Evolutionary conservation across 208 protist species (phyloP).

Genomic region (Crithidia brevicula): DNA sequence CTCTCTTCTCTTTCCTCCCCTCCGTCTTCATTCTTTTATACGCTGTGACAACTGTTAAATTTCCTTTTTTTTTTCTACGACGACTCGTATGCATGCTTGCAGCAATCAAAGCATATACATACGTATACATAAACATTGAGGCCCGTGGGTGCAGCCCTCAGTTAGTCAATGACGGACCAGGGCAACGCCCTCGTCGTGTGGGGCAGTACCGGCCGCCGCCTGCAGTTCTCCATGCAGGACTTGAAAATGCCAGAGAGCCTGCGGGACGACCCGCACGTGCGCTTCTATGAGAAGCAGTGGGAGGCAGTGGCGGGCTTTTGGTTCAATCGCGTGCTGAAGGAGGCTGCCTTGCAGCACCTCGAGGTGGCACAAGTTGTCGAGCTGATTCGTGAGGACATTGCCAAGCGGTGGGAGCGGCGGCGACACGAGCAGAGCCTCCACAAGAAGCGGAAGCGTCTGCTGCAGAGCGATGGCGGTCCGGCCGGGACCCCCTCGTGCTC

Average conservation of each 20-base stretch:
- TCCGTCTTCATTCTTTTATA: no score
- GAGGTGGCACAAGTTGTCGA: slow-evolving; percentile 56
- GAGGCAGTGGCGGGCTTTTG: slow-evolving; percentile 68
- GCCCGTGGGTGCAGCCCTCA: no score
- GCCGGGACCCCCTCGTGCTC: slow-evolving; percentile 53
- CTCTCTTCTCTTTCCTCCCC: no score
- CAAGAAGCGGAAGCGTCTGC: slow-evolving; percentile 72
- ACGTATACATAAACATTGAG: no score
- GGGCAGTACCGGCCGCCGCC: slow-evolving; percentile 71
- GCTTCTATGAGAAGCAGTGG: slow-evolving; percentile 88
- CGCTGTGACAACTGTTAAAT: no score
- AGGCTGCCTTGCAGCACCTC: slow-evolving; percentile 62
- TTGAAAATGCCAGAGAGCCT: slow-evolving; percentile 69
- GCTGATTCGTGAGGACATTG: slow-evolving; percentile 68
- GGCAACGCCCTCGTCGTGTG: slow-evolving; percentile 67
- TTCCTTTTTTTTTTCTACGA: no score
- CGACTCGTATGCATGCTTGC: no score
- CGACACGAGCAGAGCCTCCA: slow-evolving; percentile 53
- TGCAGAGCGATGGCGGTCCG: slow-evolving; percentile 35
- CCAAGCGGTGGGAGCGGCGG: slow-evolving; percentile 59
- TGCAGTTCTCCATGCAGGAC: slow-evolving; percentile 76
- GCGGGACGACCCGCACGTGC: slow-evolving; percentile 42
- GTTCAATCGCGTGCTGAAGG: slow-evolving; percentile 83
- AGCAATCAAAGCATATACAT: no score
- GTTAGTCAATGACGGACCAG: slow-evolving; percentile 22